phyloP scores from a whole-genome alignment of 108 stramenopile genomes.

The Cylindrotheca closterium region DNA sequence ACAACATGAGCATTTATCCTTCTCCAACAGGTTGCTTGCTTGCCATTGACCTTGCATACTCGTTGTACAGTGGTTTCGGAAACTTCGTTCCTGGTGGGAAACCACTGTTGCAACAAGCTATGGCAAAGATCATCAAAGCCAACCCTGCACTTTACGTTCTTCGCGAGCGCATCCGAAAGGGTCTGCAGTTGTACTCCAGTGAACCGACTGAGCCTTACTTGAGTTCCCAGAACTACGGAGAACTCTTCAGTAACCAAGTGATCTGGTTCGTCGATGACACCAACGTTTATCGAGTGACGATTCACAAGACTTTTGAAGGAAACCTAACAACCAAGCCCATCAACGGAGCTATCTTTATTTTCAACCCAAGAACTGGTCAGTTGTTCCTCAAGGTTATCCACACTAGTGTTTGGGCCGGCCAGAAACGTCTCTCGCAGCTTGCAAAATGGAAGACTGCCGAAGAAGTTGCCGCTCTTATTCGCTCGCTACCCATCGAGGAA shows the following conservation, averaged over 20 bases:
- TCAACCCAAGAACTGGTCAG: conserved; percentile 98
- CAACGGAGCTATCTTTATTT: conserved; percentile 99
- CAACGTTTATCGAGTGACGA: conserved; percentile 98
- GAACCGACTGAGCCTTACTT: conserved; percentile 99
- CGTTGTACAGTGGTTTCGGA: conserved; percentile 96
- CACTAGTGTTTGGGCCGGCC: conserved; percentile 99
- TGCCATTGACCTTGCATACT: conserved; percentile 97
- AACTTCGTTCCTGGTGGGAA: conserved; percentile 98
- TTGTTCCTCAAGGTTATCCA: conserved; percentile 99
- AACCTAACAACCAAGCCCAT: conserved; percentile 99
- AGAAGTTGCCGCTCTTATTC: conserved; percentile 98
- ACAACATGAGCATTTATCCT: conserved; percentile 99
- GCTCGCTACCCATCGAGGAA: conserved; percentile 97
- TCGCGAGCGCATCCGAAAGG: conserved; percentile 98
- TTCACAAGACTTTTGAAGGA: conserved; percentile 99
- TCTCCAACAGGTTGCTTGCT: conserved; percentile 97
- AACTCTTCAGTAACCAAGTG: conserved; percentile 97
- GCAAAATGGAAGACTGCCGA: conserved; percentile 99
- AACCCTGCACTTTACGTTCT: conserved; percentile 99
- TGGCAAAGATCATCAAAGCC: conserved; percentile 99
- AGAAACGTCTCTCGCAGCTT: conserved; percentile 98
- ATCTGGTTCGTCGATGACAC: conserved; percentile 99
- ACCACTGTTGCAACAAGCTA: conserved; percentile 97
- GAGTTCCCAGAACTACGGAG: conserved; percentile 98
- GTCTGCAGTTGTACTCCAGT: conserved; percentile 97